Conservation (phyloP, 2,329 filamentous ascomycete species). For the Claviceps spartinae region DNA sequence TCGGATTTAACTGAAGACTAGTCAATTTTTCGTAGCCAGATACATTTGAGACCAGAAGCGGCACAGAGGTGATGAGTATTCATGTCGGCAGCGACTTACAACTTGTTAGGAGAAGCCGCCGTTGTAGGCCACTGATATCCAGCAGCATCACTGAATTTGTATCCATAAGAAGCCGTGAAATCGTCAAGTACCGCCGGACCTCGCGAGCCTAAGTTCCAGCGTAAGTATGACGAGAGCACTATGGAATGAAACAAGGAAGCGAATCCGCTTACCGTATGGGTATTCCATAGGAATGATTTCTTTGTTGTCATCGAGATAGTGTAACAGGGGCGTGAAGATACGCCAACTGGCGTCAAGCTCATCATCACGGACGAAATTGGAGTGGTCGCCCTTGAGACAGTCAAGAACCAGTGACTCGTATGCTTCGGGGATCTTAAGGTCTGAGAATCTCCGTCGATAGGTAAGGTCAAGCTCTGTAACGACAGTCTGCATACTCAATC, state of each 20-base stretch:
- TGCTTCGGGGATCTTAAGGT: conserved; percentile 97
- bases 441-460: conserved; percentile 94
- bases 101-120: conserved; percentile 58
- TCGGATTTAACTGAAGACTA: background rate
- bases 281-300: conserved; percentile 99
- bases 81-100: conserved; percentile 42
- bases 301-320: conserved; percentile 98
- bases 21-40: background rate
- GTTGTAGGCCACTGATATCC: conserved; percentile 92
- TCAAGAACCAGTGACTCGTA: conserved; percentile 97
- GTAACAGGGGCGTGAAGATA: conserved; percentile 92
- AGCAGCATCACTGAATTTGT: conserved; percentile 95
- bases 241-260: background rate
- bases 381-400: conserved; percentile 96
- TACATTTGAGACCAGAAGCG: background rate
- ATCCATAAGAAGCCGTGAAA: conserved; percentile 95
- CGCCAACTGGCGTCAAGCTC: conserved; percentile 97
- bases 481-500: conserved; percentile 97
- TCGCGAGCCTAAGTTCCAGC: conserved; percentile 64
- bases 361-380: conserved; percentile 95
- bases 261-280: conserved; percentile 67
- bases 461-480: conserved; percentile 97
- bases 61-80: conserved; percentile 7
- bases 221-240: background rate
- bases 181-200: conserved; percentile 93